Evolutionary conservation across 192 early-diverging fungal genomes (phyloP).

Genomic region (Coemansia reversa): DNA sequence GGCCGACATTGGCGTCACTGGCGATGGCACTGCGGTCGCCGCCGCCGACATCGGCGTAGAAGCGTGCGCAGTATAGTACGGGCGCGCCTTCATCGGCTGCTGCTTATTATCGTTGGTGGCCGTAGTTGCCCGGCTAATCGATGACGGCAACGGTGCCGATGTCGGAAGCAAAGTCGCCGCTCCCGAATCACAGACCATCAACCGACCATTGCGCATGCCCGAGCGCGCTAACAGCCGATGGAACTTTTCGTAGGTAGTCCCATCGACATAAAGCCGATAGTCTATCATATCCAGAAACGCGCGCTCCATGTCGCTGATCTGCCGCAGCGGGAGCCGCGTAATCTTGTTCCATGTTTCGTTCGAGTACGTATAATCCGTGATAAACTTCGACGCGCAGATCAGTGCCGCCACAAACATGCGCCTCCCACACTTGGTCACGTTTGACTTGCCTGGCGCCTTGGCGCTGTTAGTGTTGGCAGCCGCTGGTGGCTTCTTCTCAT

Average conservation of each 20-base stretch:
- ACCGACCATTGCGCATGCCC: slow-evolving; percentile 48
- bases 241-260: slow-evolving; percentile 46
- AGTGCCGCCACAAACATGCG: slow-evolving; percentile 83
- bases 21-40: background rate
- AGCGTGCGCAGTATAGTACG: background rate
- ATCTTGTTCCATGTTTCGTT: slow-evolving; percentile 87
- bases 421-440: slow-evolving; percentile 65
- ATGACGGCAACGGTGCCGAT: background rate
- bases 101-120: background rate
- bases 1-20: background rate
- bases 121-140: background rate
- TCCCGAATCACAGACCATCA: slow-evolving; percentile 39
- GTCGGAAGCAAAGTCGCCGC: background rate
- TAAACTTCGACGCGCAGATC: slow-evolving; percentile 84
- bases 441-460: slow-evolving; percentile 33
- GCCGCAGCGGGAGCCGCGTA: slow-evolving; percentile 66
- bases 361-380: slow-evolving; percentile 78
- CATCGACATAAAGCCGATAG: slow-evolving; percentile 63
- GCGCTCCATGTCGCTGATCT: slow-evolving; percentile 81
- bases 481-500: too few relatives aligned
- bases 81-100: background rate
- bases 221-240: slow-evolving; percentile 47
- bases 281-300: slow-evolving; percentile 75
- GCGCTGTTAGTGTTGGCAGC: background rate
- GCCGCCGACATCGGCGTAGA: slow-evolving; percentile 6